Percentiles rank a stretch among this genome's conserved stretches.
phyloP scores from a whole-genome alignment of 2,329 filamentous ascomycete species.

The Aspergillus viridinutans region DNA sequence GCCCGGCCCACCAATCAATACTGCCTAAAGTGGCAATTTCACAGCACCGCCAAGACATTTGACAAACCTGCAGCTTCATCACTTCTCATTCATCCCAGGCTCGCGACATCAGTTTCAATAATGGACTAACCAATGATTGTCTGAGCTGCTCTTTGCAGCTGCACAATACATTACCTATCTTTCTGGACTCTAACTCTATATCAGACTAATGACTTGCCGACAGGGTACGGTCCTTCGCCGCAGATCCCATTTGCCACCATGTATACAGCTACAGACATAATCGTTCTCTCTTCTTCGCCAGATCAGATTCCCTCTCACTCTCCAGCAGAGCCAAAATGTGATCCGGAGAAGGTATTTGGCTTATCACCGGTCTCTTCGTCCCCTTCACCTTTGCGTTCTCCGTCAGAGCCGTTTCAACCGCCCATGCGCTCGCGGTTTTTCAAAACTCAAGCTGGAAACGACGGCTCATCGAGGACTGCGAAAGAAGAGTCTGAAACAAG shows the following conservation, averaged over 20 bases:
- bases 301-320: conserved; percentile 25
- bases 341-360: conserved; percentile 10
- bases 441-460: conserved; percentile 5
- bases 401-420: conserved; percentile 21
- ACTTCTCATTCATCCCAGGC: not conserved
- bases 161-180: not conserved
- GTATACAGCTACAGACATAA: conserved; percentile 33
- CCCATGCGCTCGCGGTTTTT: conserved; percentile 26
- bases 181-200: not conserved
- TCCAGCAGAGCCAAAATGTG: conserved; percentile 25
- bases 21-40: conserved; percentile 26
- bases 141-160: not conserved
- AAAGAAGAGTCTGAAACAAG: conserved; percentile 9
- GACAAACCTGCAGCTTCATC: conserved; percentile 4
- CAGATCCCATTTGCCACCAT: conserved; percentile 28
- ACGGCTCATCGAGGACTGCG: conserved; percentile 1
- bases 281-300: conserved; percentile 42
- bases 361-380: conserved; percentile 20
- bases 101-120: not conserved
- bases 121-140: not conserved
- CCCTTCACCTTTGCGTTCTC: conserved; percentile 24
- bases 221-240: not conserved
- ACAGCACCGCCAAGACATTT: conserved; percentile 32
- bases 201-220: not conserved
- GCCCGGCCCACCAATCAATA: conserved; percentile 25